Conservation (phyloP, 768 basidiomycete species). For the Dendrothele bispora region DNA sequence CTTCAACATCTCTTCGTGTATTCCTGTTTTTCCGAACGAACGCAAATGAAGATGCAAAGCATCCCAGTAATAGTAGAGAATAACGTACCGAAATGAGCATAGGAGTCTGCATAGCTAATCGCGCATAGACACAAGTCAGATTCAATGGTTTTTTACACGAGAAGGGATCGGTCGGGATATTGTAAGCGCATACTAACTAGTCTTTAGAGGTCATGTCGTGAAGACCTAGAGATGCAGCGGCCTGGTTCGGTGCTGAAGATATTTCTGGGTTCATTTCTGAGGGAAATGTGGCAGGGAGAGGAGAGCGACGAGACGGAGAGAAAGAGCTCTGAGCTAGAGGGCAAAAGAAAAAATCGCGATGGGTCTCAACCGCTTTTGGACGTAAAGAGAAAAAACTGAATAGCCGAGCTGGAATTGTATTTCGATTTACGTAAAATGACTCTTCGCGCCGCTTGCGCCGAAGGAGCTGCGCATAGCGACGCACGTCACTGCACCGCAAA, state of each 20-base stretch:
- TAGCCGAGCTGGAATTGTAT: too few relatives aligned
- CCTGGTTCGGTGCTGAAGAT: conserved; percentile 27
- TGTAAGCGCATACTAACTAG: conserved; percentile 78
- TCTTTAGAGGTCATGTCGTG: conserved; percentile 82
- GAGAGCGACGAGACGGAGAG: too few relatives aligned
- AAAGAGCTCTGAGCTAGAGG: too few relatives aligned
- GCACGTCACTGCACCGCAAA: background rate
- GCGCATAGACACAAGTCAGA: conserved; percentile 39
- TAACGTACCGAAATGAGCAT: conserved; percentile 85
- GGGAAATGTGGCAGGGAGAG: too few relatives aligned
- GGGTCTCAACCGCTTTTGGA: too few relatives aligned
- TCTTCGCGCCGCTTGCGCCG: too few relatives aligned
- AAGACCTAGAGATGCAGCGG: conserved; percentile 6
- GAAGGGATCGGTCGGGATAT: conserved; percentile 25
- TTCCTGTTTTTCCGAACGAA: conserved; percentile 56
- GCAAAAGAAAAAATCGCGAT: too few relatives aligned
- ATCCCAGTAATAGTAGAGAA: conserved; percentile 6
- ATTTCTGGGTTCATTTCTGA: conserved; percentile 25
- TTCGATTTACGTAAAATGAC: too few relatives aligned
- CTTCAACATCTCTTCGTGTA: conserved; percentile 99
- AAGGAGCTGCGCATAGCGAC: background rate
- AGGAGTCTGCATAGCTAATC: conserved; percentile 89
- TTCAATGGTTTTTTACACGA: conserved; percentile 22
- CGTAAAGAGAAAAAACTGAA: too few relatives aligned
- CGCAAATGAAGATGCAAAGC: background rate